phyloP scores from a whole-genome alignment of 176 grass and related monocot genomes.

The Oryza australiensis region DNA sequence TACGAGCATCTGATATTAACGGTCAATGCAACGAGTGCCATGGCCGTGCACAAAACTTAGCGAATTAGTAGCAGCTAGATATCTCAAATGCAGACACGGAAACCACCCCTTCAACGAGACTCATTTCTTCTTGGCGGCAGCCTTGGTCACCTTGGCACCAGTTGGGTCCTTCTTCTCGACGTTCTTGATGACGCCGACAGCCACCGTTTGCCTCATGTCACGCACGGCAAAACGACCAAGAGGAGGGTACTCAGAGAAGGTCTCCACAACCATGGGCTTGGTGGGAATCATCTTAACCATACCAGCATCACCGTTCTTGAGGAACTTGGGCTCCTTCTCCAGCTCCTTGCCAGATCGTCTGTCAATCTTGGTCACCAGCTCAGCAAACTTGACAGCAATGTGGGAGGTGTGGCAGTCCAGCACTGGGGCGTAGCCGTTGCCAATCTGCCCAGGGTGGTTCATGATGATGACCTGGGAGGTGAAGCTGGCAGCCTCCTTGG shows the following conservation, averaged over 20 bases:
- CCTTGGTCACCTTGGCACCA: slow-evolving; percentile 20
- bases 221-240: slow-evolving; percentile 76
- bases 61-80: too few species aligned
- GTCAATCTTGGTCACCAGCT: slow-evolving; percentile 91
- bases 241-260: slow-evolving; percentile 66
- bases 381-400: slow-evolving; percentile 90
- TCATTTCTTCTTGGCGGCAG: slow-evolving; percentile 95
- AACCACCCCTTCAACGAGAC: background rate
- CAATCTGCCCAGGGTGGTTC: slow-evolving; percentile 93
- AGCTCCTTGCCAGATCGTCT: slow-evolving; percentile 92
- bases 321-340: slow-evolving; percentile 87
- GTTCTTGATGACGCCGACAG: slow-evolving; percentile 43
- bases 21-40: too few species aligned
- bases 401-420: slow-evolving; percentile 93
- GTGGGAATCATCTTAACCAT: slow-evolving; percentile 94
- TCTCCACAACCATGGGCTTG: slow-evolving; percentile 96
- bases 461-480: slow-evolving; percentile 95
- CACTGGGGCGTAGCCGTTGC: slow-evolving; percentile 89
- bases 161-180: background rate
- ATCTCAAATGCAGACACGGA: too few species aligned
- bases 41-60: too few species aligned
- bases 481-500: slow-evolving; percentile 84
- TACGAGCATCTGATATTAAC: too few species aligned
- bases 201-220: slow-evolving; percentile 82
- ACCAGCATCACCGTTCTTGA: slow-evolving; percentile 91